phyloP scores from a whole-genome alignment of 768 basidiomycete genomes.

The Obba rivulosa region DNA sequence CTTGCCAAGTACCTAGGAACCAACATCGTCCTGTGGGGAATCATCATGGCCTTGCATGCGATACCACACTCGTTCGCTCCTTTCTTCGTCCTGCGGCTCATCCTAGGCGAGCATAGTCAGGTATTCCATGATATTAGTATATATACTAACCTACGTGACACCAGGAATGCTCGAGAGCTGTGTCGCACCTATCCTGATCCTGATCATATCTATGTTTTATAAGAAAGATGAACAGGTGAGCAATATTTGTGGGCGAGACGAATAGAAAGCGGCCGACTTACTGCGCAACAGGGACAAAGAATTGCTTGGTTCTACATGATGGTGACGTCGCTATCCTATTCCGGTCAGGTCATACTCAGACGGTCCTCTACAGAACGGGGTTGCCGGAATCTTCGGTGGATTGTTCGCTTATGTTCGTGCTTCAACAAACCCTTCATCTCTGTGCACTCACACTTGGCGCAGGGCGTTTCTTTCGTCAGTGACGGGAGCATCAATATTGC shows the following conservation, averaged over 20 bases:
- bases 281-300: conserved; percentile 38
- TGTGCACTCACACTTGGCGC: neutral
- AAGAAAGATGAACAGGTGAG: conserved; percentile 59
- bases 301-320: conserved; percentile 67
- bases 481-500: conserved; percentile 33
- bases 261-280: neutral
- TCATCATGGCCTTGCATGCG: conserved; percentile 55
- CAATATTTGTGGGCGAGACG: neutral
- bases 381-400: conserved; percentile 45
- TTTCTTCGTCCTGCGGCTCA: conserved; percentile 59
- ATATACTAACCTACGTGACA: neutral
- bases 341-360: neutral
- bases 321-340: conserved; percentile 30
- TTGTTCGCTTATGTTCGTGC: conserved; percentile 48
- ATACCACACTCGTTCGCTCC: conserved; percentile 50
- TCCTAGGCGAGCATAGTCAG: conserved; percentile 37
- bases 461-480: conserved; percentile 15
- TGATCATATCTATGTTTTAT: conserved; percentile 65
- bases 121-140: conserved; percentile 24
- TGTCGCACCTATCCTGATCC: conserved; percentile 57
- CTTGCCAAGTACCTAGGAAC: conserved; percentile 58
- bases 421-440: neutral
- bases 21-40: conserved; percentile 59
- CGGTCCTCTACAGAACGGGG: conserved; percentile 10
- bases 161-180: conserved; percentile 67